These are phyloP conservation scores for Babesia ovis DNA, from an alignment of 169 alveolate species.

Conservation along the genomic window DNA sequence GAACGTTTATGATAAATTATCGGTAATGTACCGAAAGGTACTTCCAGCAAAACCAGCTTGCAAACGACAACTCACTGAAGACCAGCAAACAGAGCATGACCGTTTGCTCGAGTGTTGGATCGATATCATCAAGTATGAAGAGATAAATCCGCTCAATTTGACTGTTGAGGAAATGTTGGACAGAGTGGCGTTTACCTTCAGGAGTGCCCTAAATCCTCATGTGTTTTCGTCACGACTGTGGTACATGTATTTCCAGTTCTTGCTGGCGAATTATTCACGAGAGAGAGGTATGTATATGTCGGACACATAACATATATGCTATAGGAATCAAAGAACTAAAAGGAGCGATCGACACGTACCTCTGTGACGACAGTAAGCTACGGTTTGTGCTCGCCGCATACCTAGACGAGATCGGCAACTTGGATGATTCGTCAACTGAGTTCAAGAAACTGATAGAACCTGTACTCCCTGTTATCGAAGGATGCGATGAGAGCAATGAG, in stretches of 20 bases:
- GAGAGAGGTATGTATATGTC: slow-evolving; percentile 44
- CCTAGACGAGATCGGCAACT: slow-evolving; percentile 45
- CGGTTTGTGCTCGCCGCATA: slow-evolving; percentile 54
- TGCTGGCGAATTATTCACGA: slow-evolving; percentile 55
- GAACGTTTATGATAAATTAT: slow-evolving; percentile 42
- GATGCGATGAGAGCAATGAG: slow-evolving; percentile 5
- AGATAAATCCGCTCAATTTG: slow-evolving; percentile 68
- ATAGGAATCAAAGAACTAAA: slow-evolving; percentile 27
- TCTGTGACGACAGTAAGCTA: slow-evolving; percentile 48
- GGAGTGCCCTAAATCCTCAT: slow-evolving; percentile 67
- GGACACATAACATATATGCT: not conserved
- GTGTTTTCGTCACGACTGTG: slow-evolving; percentile 68
- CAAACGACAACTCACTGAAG: slow-evolving; percentile 48
- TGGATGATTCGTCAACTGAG: slow-evolving; percentile 20
- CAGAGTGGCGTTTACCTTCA: slow-evolving; percentile 68
- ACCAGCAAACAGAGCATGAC: slow-evolving; percentile 6
- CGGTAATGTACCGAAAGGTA: slow-evolving; percentile 42
- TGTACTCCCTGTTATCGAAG: slow-evolving; percentile 28
- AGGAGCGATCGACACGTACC: slow-evolving; percentile 10
- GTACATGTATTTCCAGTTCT: slow-evolving; percentile 75
- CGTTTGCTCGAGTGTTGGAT: slow-evolving; percentile 51
- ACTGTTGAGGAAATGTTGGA: slow-evolving; percentile 42
- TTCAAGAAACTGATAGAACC: slow-evolving; percentile 41
- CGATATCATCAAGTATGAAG: slow-evolving; percentile 73
- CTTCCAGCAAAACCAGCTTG: slow-evolving; percentile 66